Evolutionary conservation across 305 asterid genomes (phyloP).

Genomic region (Fraxinus xanthoxyloides): DNA sequence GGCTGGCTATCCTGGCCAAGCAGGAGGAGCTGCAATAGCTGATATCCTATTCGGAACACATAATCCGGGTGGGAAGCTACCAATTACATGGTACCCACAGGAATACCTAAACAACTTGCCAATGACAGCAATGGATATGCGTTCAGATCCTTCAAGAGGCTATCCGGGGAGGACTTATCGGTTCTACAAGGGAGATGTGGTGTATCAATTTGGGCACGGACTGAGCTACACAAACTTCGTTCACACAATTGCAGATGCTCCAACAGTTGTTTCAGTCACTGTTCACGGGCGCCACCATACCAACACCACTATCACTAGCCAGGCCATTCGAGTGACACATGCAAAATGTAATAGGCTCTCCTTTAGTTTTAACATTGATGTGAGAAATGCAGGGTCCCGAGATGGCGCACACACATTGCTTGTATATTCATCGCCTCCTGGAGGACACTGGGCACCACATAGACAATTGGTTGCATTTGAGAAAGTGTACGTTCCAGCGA

Average conservation of each 20-base stretch:
- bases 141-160: constrained; percentile 51
- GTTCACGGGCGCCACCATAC: constrained; percentile 52
- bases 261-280: constrained; percentile 44
- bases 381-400: constrained; percentile 52
- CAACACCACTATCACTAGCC: constrained; percentile 41
- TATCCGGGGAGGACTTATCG: constrained; percentile 84
- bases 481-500: constrained; percentile 45
- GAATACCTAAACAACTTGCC: constrained; percentile 61
- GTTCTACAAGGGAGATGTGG: constrained; percentile 72
- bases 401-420: constrained; percentile 73
- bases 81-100: constrained; percentile 94
- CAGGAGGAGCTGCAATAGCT: constrained; percentile 87
- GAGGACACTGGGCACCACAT: constrained; percentile 50
- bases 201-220: constrained; percentile 81
- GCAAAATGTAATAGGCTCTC: constrained; percentile 50
- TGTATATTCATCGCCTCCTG: constrained; percentile 62
- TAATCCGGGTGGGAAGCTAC: constrained; percentile 95
- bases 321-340: constrained; percentile 52
- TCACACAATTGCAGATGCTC: constrained; percentile 53
- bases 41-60: constrained; percentile 73
- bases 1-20: constrained; percentile 93
- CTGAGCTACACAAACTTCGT: constrained; percentile 68
- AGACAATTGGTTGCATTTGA: constrained; percentile 66
- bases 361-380: constrained; percentile 41
- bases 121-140: constrained; percentile 82